These are phyloP conservation scores for Amoebophrya sp. DNA, from an alignment of 169 alveolate genomes.

Conservation along the genomic window DNA sequence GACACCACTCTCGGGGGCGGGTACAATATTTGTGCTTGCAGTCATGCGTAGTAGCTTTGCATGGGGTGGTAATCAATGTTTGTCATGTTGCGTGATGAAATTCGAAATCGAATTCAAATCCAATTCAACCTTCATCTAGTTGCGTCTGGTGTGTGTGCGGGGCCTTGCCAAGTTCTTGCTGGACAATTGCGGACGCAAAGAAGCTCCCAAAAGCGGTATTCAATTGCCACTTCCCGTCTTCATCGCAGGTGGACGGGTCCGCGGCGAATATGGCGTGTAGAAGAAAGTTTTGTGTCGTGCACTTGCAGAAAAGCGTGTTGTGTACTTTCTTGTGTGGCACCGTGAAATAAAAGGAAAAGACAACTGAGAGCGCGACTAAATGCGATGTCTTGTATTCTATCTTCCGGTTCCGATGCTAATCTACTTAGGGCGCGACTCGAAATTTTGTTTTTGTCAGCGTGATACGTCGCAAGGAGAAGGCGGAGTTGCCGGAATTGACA, in stretches of 20 bases:
- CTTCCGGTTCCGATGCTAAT: too few species aligned
- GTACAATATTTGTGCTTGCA: neutral
- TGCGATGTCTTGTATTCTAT: too few species aligned
- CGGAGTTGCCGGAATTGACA: too few species aligned
- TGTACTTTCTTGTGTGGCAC: too few species aligned
- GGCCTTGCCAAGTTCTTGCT: neutral
- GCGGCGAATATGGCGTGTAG: too few species aligned
- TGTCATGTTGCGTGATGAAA: neutral
- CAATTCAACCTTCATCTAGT: neutral
- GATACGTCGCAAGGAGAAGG: too few species aligned
- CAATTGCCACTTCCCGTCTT: neutral
- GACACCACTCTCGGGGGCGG: neutral
- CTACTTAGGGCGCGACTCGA: too few species aligned
- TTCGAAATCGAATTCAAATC: neutral
- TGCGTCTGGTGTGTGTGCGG: neutral
- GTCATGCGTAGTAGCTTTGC: neutral
- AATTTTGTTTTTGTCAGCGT: too few species aligned
- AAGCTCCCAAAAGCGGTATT: neutral
- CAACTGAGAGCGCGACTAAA: too few species aligned
- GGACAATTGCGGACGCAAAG: neutral
- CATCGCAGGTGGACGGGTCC: too few species aligned
- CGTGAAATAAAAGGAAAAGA: too few species aligned
- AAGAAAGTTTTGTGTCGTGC: neutral
- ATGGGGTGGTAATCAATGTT: neutral
- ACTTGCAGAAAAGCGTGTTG: neutral